A percentile compares a stretch with the other conserved stretches of the same genome.
These are phyloP conservation scores for Xylaria telfairii DNA, from an alignment of 495 filamentous ascomycete species.

Conservation along the genomic window DNA sequence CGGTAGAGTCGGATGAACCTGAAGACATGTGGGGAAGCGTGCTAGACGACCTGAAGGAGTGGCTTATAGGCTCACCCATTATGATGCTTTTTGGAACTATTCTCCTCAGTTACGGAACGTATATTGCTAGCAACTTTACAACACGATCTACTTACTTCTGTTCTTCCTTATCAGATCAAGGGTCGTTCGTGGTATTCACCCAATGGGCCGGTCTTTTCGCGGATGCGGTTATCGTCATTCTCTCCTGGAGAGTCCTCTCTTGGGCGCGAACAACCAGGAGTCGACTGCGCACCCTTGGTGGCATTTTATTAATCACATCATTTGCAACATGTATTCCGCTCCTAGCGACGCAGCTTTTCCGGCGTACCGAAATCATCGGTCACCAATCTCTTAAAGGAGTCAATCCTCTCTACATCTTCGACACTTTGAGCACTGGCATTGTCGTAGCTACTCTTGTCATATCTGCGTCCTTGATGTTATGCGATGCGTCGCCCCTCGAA, in stretches of 20 bases:
- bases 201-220: slow-evolving; percentile 50
- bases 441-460: slow-evolving; percentile 46
- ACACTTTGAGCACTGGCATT: slow-evolving; percentile 47
- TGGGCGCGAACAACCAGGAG: slow-evolving; percentile 52
- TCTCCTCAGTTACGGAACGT: slow-evolving; percentile 43
- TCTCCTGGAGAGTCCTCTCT: slow-evolving; percentile 53
- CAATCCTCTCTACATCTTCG: slow-evolving; percentile 48
- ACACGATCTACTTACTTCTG: slow-evolving; percentile 52
- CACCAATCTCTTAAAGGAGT: slow-evolving; percentile 33
- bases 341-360: slow-evolving; percentile 31
- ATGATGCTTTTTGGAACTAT: slow-evolving; percentile 36
- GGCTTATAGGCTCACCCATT: slow-evolving; percentile 41
- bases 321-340: slow-evolving; percentile 32
- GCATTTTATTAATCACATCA: slow-evolving; percentile 42
- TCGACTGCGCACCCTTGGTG: slow-evolving; percentile 46
- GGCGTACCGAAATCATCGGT: slow-evolving; percentile 30
- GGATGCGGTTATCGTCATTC: slow-evolving; percentile 47
- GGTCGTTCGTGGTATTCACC: slow-evolving; percentile 34
- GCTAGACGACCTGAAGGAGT: slow-evolving; percentile 44
- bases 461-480: slow-evolving; percentile 46
- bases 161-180: slow-evolving; percentile 39
- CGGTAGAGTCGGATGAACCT: slow-evolving; percentile 34
- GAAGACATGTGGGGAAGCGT: slow-evolving; percentile 48
- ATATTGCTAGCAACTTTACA: slow-evolving; percentile 29
- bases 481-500: slow-evolving; percentile 46